These are phyloP conservation scores for Pythium phragmitis DNA, from an alignment of 352 stramenopile species.

Conservation along the genomic window DNA sequence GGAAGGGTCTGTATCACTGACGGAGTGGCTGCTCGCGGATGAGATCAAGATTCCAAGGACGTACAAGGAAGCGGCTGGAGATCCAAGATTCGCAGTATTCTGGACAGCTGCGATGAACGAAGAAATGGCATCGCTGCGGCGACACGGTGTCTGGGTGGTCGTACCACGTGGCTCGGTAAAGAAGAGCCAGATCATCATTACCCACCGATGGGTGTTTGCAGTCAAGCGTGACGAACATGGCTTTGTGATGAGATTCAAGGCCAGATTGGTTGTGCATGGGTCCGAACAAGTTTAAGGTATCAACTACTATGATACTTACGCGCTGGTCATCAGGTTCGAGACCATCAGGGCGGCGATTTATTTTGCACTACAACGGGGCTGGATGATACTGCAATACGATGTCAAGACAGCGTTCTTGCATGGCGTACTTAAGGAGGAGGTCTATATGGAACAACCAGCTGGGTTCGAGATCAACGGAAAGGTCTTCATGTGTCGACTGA, in stretches of 20 bases:
- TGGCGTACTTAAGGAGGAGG: too few relatives aligned
- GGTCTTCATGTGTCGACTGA: too few relatives aligned
- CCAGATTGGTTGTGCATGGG: neutral
- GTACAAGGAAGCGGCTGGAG: neutral
- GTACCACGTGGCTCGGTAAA: neutral
- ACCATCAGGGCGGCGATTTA: too few relatives aligned
- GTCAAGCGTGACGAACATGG: constrained; percentile 20
- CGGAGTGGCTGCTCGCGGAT: neutral
- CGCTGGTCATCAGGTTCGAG: too few relatives aligned
- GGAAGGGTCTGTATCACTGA: neutral
- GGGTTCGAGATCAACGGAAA: too few relatives aligned
- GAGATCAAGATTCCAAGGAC: neutral
- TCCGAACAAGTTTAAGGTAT: too few relatives aligned
- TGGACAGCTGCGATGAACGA: constrained; percentile 5
- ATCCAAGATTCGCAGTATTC: neutral
- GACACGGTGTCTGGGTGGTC: neutral
- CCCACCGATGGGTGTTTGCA: constrained; percentile 7
- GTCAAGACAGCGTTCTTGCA: too few relatives aligned
- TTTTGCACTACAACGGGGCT: too few relatives aligned
- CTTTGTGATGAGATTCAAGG: constrained; percentile 10
- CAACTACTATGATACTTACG: too few relatives aligned
- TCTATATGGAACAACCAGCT: too few relatives aligned
- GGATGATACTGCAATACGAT: too few relatives aligned
- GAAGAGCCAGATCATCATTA: neutral
- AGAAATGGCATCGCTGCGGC: neutral